These are phyloP conservation scores for Abelmoschus esculentus DNA, from an alignment of 345 rosid genomes.

Conservation along the genomic window DNA sequence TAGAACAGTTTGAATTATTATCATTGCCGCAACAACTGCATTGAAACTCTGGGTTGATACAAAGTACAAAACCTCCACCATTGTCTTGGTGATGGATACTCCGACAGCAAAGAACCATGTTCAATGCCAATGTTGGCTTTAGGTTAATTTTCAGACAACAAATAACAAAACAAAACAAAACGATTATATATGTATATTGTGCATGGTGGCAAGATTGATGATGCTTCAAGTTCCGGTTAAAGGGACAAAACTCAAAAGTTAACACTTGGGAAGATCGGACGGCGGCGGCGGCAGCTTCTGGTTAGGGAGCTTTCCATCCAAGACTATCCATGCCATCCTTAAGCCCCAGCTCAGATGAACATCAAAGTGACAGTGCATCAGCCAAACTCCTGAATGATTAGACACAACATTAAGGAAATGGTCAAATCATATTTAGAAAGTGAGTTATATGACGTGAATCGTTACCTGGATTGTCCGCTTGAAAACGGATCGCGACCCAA, in stretches of 20 bases:
- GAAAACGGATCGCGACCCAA: slow-evolving; percentile 70
- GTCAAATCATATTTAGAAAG: too few species aligned
- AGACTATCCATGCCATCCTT: slow-evolving; percentile 63
- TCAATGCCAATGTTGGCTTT: slow-evolving; percentile 1
- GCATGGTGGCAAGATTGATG: not conserved
- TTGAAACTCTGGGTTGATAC: slow-evolving; percentile 8
- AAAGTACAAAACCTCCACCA: slow-evolving; percentile 19
- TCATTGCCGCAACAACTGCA: slow-evolving; percentile 3
- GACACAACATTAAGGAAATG: not conserved
- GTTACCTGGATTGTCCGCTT: slow-evolving; percentile 69
- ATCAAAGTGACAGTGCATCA: slow-evolving; percentile 73
- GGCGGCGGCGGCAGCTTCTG: slow-evolving; percentile 71
- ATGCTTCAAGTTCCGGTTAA: not conserved
- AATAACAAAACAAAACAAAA: not conserved
- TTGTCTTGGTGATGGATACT: slow-evolving; percentile 6
- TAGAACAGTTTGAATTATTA: not conserved
- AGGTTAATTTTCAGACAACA: not conserved
- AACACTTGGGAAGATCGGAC: slow-evolving; percentile 65
- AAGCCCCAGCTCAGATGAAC: slow-evolving; percentile 71
- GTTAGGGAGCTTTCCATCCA: slow-evolving; percentile 51
- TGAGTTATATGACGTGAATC: too few species aligned
- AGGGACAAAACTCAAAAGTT: not conserved
- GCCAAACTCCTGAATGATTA: slow-evolving; percentile 38
- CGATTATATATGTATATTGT: not conserved
- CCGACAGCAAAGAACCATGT: slow-evolving; percentile 2